phyloP scores from a whole-genome alignment of 2,329 filamentous ascomycete species.

The Fusarium citri region DNA sequence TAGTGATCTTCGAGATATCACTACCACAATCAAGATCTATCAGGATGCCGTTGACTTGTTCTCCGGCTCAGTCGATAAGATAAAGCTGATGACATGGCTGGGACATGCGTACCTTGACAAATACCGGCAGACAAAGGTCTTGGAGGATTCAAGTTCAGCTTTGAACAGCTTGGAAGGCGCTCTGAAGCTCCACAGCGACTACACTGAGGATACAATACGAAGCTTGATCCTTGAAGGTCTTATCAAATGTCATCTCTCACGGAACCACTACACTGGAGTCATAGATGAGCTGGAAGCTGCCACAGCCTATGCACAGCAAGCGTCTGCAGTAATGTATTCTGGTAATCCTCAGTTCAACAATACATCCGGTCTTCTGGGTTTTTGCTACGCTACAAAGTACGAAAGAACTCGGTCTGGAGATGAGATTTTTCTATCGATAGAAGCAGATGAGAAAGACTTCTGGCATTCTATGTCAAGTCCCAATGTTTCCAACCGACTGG shows the following conservation, averaged over 20 bases:
- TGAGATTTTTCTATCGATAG: not conserved
- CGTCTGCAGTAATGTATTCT: fast-evolving
- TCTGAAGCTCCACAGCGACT: fast-evolving
- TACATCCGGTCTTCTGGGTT: not conserved
- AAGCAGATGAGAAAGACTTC: not conserved
- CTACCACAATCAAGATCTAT: not conserved
- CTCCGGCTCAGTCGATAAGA: not conserved
- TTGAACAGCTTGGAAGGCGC: fast-evolving
- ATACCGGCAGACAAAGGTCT: not conserved
- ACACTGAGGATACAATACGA: not conserved
- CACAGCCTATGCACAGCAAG: not conserved
- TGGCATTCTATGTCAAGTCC: not conserved
- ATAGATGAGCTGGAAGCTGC: fast-evolving
- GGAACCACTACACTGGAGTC: fast-evolving
- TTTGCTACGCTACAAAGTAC: not conserved
- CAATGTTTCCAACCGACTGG: not conserved
- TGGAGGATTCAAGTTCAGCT: not conserved
- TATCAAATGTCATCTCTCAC: not conserved
- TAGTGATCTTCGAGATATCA: not conserved
- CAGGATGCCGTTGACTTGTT: not conserved
- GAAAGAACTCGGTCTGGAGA: not conserved
- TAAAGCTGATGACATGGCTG: not conserved
- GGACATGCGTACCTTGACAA: not conserved
- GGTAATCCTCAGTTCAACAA: not conserved
- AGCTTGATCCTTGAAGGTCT: not conserved